A percentile compares a stretch with the other conserved stretches of the same genome.
Conservation (phyloP, 2,329 filamentous ascomycete species). For the Mariannaea sp. region DNA sequence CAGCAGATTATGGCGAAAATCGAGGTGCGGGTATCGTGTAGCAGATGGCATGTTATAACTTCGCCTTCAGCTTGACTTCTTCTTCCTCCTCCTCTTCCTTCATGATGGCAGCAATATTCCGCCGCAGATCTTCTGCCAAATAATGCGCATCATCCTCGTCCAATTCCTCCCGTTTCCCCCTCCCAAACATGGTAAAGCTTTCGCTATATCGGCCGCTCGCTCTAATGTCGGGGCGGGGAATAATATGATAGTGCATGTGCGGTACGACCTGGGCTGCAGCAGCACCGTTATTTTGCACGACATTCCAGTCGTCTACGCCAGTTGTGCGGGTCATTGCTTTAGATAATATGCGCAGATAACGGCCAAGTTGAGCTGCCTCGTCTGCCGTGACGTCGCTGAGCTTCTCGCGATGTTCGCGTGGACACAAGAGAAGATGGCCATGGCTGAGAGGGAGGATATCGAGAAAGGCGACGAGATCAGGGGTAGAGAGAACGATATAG, state of each 20-base stretch:
- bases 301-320: constrained; percentile 85
- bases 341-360: constrained; percentile 72
- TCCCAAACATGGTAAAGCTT: constrained; percentile 83
- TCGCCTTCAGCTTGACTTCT: constrained; percentile 39
- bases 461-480: constrained; percentile 80
- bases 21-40: too few species aligned
- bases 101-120: constrained; percentile 54
- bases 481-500: constrained; percentile 77
- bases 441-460: constrained; percentile 88
- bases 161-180: constrained; percentile 72
- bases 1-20: too few species aligned
- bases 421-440: constrained; percentile 83
- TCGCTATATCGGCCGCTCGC: constrained; percentile 58
- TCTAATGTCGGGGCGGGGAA: constrained; percentile 76
- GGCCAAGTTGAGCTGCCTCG: constrained; percentile 71
- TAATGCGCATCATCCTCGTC: constrained; percentile 73
- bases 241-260: constrained; percentile 94
- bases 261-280: constrained; percentile 90
- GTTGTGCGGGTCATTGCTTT: constrained; percentile 71
- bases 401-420: constrained; percentile 77
- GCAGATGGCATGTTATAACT: constrained; percentile 40
- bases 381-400: constrained; percentile 69
- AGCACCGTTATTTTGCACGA: constrained; percentile 93
- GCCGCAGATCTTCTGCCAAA: constrained; percentile 61
- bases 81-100: constrained; percentile 51